Percentiles rank a stretch among this genome's conserved stretches.
Evolutionary conservation across 768 basidiomycete genomes (phyloP).

Genomic region (Tubosaeta sp.): DNA sequence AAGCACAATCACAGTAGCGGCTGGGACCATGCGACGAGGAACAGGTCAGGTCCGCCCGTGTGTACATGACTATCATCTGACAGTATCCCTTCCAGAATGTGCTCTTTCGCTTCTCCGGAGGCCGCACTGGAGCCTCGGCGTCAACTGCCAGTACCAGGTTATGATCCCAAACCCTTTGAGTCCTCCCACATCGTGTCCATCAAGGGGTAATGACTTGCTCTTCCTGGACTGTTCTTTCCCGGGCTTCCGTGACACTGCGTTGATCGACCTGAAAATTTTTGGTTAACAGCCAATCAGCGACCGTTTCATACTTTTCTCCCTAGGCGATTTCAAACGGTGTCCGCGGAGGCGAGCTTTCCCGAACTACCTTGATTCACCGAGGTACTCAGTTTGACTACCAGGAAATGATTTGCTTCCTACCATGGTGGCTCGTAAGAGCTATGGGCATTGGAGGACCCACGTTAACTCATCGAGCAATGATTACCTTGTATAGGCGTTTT

Average conservation of each 20-base stretch:
- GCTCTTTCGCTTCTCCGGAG: neutral
- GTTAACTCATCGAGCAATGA: neutral
- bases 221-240: neutral
- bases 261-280: neutral
- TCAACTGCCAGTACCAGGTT: neutral
- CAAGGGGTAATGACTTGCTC: neutral
- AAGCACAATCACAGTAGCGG: neutral
- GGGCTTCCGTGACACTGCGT: neutral
- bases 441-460: too few relatives aligned
- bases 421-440: neutral
- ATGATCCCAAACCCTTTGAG: neutral
- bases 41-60: constrained; percentile 2
- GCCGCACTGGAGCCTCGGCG: neutral
- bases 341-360: neutral
- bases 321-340: neutral
- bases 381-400: neutral
- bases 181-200: neutral
- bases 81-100: neutral
- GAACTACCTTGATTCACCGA: neutral
- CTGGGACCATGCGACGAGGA: neutral
- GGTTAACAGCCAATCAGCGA: neutral
- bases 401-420: neutral
- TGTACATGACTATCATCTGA: neutral
- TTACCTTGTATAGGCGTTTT: neutral
- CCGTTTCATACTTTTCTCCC: neutral